These are phyloP conservation scores for Helenozyma rhizophorensis DNA, from an alignment of 805 yeast species.

Conservation along the genomic window DNA sequence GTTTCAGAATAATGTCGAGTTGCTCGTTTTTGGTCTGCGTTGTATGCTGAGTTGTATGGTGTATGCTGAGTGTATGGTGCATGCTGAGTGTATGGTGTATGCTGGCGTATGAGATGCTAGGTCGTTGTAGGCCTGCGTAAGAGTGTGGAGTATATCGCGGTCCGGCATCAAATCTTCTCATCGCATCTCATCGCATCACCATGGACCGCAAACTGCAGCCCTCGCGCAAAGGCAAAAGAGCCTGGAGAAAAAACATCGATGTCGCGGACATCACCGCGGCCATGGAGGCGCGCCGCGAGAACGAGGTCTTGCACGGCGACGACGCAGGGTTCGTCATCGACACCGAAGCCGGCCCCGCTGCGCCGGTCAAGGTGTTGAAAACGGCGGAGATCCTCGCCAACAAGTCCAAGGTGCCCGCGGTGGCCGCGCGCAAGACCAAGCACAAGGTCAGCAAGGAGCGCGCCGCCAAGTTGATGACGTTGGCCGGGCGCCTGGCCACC, in stretches of 20 bases:
- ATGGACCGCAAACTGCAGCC: conserved; percentile 51
- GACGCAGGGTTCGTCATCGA: conserved; percentile 57
- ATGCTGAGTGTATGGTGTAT: no score
- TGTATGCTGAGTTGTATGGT: no score
- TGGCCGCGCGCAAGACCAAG: conserved; percentile 39
- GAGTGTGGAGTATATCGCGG: no score
- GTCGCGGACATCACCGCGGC: conserved; percentile 71
- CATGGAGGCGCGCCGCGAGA: conserved; percentile 65
- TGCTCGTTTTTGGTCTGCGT: no score
- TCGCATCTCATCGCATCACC: conserved; percentile 3
- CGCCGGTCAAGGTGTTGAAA: conserved; percentile 44
- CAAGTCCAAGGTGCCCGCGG: conserved; percentile 73
- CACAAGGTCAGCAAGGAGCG: conserved; percentile 66
- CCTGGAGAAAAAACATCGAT: conserved; percentile 93
- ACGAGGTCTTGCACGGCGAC: conserved; percentile 49
- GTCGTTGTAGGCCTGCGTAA: no score
- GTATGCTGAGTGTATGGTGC: no score
- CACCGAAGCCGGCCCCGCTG: conserved; percentile 19
- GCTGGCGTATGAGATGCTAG: no score
- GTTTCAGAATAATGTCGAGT: no score
- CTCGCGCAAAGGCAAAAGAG: conserved; percentile 87
- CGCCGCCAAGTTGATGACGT: conserved; percentile 59
- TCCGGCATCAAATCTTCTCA: no score
- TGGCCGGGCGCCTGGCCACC: conserved; percentile 70
- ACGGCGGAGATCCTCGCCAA: conserved; percentile 65